Evolutionary conservation across 768 basidiomycete species (phyloP).

Genomic region (Lactarius hatsudake): DNA sequence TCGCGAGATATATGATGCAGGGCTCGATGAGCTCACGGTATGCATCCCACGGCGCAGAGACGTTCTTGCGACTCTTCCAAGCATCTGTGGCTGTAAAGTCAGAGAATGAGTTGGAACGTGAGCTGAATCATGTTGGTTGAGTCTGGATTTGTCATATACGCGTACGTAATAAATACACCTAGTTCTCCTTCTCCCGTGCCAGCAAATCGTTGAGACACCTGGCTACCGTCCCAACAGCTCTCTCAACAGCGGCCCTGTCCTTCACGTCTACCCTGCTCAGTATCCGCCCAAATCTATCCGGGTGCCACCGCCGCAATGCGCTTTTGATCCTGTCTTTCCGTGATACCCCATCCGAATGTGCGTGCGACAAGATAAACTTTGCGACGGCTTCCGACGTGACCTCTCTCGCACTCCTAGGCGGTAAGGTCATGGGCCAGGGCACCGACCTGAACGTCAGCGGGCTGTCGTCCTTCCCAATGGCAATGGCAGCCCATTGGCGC

Average conservation of each 20-base stretch:
- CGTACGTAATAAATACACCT: neutral
- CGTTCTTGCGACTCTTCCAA: constrained; percentile 18
- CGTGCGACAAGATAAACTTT: constrained; percentile 60
- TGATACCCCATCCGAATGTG: constrained; percentile 56
- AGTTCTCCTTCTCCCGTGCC: constrained; percentile 25
- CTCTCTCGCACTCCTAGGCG: constrained; percentile 45
- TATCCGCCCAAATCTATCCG: constrained; percentile 67
- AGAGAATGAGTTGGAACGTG: neutral
- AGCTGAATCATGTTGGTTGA: too few species aligned
- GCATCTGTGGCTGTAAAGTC: constrained; percentile 16
- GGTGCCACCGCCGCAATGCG: constrained; percentile 77
- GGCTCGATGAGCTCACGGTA: constrained; percentile 12
- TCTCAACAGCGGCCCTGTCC: constrained; percentile 55
- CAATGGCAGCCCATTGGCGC: constrained; percentile 55
- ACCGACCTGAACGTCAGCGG: constrained; percentile 56
- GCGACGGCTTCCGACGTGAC: constrained; percentile 54
- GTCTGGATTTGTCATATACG: neutral
- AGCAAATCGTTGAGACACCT: constrained; percentile 38
- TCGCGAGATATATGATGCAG: constrained; percentile 11
- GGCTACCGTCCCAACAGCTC: constrained; percentile 62
- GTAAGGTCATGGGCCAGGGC: constrained; percentile 64
- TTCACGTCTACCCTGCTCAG: constrained; percentile 49
- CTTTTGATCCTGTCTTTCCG: constrained; percentile 63
- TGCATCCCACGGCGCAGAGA: constrained; percentile 23
- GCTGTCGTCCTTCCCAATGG: constrained; percentile 39